Conservation (phyloP, 1,284 basidiomycete genomes). For the Golubevia pallescens region DNA sequence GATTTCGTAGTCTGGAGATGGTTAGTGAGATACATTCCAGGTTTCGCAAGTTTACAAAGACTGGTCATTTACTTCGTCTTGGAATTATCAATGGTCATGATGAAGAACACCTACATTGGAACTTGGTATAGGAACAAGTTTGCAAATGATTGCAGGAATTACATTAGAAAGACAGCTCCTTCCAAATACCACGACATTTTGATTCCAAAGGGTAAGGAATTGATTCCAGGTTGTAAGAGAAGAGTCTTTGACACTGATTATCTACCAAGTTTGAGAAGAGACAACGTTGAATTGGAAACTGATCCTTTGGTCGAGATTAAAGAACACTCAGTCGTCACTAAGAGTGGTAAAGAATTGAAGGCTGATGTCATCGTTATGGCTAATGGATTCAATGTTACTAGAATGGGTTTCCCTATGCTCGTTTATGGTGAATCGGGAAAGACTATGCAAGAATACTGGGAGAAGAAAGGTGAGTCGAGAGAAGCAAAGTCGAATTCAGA, state of each 20-base stretch:
- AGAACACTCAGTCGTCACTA: slow-evolving; percentile 40
- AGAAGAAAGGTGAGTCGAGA: slow-evolving; percentile 4
- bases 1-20: slow-evolving; percentile 39
- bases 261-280: slow-evolving; percentile 33
- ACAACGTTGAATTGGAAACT: slow-evolving; percentile 40
- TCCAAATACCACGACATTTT: slow-evolving; percentile 50
- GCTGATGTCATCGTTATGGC: slow-evolving; percentile 60
- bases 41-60: slow-evolving; percentile 36
- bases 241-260: slow-evolving; percentile 54
- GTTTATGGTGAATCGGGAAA: slow-evolving; percentile 31
- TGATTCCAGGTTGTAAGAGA: slow-evolving; percentile 52
- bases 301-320: slow-evolving; percentile 42
- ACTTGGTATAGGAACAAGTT: slow-evolving; percentile 13
- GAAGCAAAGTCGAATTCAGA: too few species aligned
- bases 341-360: slow-evolving; percentile 40
- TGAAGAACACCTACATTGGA: not conserved
- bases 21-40: slow-evolving; percentile 28
- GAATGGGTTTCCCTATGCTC: slow-evolving; percentile 44
- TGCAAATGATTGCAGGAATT: slow-evolving; percentile 29
- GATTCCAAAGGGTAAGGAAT: slow-evolving; percentile 37
- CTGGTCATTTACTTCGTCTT: slow-evolving; percentile 44
- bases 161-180: slow-evolving; percentile 48
- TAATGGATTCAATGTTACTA: slow-evolving; percentile 46
- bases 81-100: slow-evolving; percentile 24
- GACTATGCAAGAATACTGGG: slow-evolving; percentile 25